Evolutionary conservation across 495 filamentous ascomycete genomes (phyloP).

Genomic region (Penicillium steckii): DNA sequence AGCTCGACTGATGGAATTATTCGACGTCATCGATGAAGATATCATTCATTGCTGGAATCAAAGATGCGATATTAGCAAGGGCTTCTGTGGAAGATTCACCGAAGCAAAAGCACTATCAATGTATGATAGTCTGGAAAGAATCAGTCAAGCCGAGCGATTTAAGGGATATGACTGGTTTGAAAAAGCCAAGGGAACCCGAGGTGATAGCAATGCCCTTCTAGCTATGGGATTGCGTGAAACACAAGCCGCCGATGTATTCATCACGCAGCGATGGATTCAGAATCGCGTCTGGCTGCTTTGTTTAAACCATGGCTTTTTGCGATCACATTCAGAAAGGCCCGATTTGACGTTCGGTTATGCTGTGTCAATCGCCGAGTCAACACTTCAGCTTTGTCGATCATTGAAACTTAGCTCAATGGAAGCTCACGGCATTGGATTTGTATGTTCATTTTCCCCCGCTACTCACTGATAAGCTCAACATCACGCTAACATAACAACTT

Average conservation of each 20-base stretch:
- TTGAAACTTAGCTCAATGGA: constrained; percentile 65
- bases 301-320: constrained; percentile 53
- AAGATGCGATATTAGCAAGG: constrained; percentile 33
- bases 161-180: constrained; percentile 69
- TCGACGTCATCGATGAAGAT: constrained; percentile 44
- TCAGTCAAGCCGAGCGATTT: constrained; percentile 33
- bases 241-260: constrained; percentile 66
- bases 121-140: constrained; percentile 30
- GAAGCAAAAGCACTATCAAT: constrained; percentile 36
- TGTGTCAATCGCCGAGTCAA: constrained; percentile 66
- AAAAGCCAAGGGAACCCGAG: constrained; percentile 29
- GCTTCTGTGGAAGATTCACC: constrained; percentile 36
- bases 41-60: constrained; percentile 43
- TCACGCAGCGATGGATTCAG: constrained; percentile 82
- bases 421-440: constrained; percentile 68
- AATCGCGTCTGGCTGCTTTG: constrained; percentile 76
- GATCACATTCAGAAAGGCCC: constrained; percentile 49
- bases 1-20: constrained; percentile 41
- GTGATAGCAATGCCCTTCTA: constrained; percentile 36
- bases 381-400: constrained; percentile 61
- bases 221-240: constrained; percentile 58
- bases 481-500: constrained; percentile 9
- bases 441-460: constrained; percentile 35
- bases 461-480: neutral
- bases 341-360: constrained; percentile 67